A percentile compares a stretch with the other conserved stretches of the same genome.
Conservation (phyloP, 1,284 basidiomycete species). For the Rhodotorula sp. region DNA sequence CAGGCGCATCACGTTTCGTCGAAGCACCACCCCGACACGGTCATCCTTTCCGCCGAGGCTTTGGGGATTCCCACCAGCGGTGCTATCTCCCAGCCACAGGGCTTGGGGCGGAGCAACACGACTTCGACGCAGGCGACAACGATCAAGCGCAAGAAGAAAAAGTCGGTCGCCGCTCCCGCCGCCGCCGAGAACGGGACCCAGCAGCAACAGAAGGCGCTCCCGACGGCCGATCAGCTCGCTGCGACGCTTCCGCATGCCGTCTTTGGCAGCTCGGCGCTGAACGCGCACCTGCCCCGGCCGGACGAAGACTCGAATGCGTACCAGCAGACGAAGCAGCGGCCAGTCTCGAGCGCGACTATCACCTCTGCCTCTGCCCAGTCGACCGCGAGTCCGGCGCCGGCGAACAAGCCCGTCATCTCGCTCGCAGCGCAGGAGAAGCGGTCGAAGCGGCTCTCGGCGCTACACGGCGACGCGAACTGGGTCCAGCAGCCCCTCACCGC, state of each 20-base stretch:
- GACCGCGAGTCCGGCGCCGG: not conserved
- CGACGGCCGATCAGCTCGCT: constrained; percentile 32
- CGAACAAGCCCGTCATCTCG: constrained; percentile 14
- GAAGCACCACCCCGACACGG: constrained; percentile 16
- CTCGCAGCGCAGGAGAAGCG: constrained; percentile 25
- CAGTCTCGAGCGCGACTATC: constrained; percentile 1
- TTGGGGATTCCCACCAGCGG: constrained; percentile 34
- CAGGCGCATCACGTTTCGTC: not conserved
- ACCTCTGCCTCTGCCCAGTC: not conserved
- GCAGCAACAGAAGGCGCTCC: not conserved
- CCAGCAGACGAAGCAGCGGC: not conserved
- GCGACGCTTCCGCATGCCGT: constrained; percentile 21
- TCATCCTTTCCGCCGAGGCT: constrained; percentile 36
- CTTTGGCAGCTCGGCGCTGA: constrained; percentile 5
- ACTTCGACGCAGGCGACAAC: constrained; percentile 5
- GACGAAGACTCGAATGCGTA: constrained; percentile 21
- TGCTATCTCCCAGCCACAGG: constrained; percentile 5
- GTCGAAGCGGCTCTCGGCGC: constrained; percentile 24
- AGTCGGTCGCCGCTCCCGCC: not conserved
- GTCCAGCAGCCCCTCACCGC: constrained; percentile 15
- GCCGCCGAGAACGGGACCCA: not conserved
- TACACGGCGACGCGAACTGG: constrained; percentile 33
- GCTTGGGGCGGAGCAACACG: not conserved
- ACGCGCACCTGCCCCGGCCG: constrained; percentile 26
- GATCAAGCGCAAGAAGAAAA: constrained; percentile 35